Evolutionary conservation across 1,284 basidiomycete species (phyloP).

Genomic region (Apiotrichum veenhuisii): DNA sequence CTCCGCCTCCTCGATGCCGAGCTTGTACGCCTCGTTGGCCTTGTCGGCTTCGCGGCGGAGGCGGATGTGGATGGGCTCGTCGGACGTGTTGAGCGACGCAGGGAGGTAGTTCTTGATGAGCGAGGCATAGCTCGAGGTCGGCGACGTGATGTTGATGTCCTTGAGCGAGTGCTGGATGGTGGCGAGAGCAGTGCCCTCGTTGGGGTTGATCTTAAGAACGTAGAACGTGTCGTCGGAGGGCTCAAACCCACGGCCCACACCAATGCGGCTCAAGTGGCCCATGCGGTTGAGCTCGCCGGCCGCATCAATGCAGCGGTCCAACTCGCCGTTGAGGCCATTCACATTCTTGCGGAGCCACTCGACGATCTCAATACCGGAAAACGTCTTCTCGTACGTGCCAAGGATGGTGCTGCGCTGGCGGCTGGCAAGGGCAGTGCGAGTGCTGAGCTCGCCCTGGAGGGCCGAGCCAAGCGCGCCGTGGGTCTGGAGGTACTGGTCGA

Average conservation of each 20-base stretch:
- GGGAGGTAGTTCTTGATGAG: constrained; percentile 40
- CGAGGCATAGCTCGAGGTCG: constrained; percentile 9
- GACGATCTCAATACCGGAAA: constrained; percentile 74
- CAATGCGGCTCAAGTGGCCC: constrained; percentile 68
- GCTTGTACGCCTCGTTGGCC: constrained; percentile 70
- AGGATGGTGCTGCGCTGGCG: constrained; percentile 68
- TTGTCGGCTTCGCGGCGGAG: constrained; percentile 70
- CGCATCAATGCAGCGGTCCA: constrained; percentile 73
- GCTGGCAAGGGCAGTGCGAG: constrained; percentile 60
- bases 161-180: constrained; percentile 12
- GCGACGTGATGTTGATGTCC: constrained; percentile 10
- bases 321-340: constrained; percentile 63
- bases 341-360: constrained; percentile 68
- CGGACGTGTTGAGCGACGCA: constrained; percentile 33
- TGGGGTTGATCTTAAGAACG: constrained; percentile 31
- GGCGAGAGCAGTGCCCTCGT: constrained; percentile 21
- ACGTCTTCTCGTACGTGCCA: constrained; percentile 82
- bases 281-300: constrained; percentile 71
- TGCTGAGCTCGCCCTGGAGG: constrained; percentile 12
- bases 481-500: constrained; percentile 43
- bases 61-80: constrained; percentile 64
- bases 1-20: constrained; percentile 63
- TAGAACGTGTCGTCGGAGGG: constrained; percentile 42
- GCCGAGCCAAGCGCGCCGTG: constrained; percentile 38
- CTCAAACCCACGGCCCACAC: constrained; percentile 52